Conservation (phyloP, 2,329 filamentous ascomycete genomes). For the Aspergillus intermedius region DNA sequence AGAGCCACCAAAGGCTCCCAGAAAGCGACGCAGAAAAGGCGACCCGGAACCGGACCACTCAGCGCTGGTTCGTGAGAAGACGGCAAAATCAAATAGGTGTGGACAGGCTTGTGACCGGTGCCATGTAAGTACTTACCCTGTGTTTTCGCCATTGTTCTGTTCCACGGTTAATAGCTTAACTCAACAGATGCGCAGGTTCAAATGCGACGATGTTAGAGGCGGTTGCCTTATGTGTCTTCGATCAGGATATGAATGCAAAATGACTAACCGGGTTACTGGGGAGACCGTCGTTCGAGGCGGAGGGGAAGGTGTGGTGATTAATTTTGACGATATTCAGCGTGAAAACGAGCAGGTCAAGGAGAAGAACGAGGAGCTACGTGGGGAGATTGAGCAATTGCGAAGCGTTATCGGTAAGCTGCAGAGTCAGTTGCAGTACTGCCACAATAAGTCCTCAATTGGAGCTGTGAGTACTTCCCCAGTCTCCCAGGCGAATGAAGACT, state of each 20-base stretch:
- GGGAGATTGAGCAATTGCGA: constrained; percentile 2
- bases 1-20: neutral
- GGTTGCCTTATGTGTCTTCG: constrained; percentile 15
- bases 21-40: neutral
- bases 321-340: neutral
- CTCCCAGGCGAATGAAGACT: neutral
- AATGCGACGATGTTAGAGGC: constrained; percentile 13
- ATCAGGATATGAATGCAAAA: constrained; percentile 10
- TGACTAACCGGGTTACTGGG: constrained; percentile 19
- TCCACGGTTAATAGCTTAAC: neutral
- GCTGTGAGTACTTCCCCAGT: neutral
- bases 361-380: constrained; percentile 3
- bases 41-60: constrained; percentile 20
- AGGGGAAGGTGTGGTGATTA: neutral
- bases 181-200: neutral
- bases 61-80: constrained; percentile 10
- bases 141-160: neutral
- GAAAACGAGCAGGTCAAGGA: constrained; percentile 8
- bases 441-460: neutral
- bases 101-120: constrained; percentile 25
- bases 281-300: constrained; percentile 16
- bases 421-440: neutral
- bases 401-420: neutral
- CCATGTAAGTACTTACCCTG: constrained; percentile 15
- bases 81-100: constrained; percentile 11